Conservation (phyloP, 1,139 yeast genomes). For the Zygosaccharomyces pseudobailii region DNA sequence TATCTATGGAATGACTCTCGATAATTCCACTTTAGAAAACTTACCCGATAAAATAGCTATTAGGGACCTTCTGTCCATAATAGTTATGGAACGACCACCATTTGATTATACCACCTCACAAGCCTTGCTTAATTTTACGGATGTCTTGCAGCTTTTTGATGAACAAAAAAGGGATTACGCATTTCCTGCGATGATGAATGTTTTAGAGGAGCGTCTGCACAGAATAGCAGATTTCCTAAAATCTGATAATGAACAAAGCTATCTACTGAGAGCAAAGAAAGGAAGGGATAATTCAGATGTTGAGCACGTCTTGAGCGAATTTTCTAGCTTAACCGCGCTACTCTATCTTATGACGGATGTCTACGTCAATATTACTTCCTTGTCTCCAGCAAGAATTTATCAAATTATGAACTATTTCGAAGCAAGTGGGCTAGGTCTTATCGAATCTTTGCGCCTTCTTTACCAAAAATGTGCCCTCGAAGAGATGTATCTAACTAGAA, state of each 20-base stretch:
- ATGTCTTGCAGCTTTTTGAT: slow-evolving; percentile 52
- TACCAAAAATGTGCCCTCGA: slow-evolving; percentile 51
- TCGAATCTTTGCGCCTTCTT: slow-evolving; percentile 41
- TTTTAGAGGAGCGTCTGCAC: slow-evolving; percentile 32
- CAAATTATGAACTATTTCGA: slow-evolving; percentile 46
- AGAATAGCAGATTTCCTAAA: slow-evolving; percentile 38
- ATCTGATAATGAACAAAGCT: slow-evolving; percentile 33
- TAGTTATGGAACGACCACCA: slow-evolving; percentile 47
- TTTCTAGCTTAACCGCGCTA: slow-evolving; percentile 40
- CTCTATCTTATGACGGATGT: slow-evolving; percentile 48
- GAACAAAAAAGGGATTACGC: slow-evolving; percentile 53
- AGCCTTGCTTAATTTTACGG: slow-evolving; percentile 49
- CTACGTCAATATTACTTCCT: slow-evolving; percentile 47
- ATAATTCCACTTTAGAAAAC: slow-evolving; percentile 42
- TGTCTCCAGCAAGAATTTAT: slow-evolving; percentile 45
- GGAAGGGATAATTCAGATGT: slow-evolving; percentile 23
- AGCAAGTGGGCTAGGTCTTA: slow-evolving; percentile 35
- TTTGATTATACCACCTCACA: slow-evolving; percentile 56
- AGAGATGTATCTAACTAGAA: slow-evolving; percentile 47
- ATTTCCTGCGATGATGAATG: slow-evolving; percentile 34
- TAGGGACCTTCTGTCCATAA: slow-evolving; percentile 41
- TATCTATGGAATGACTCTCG: slow-evolving; percentile 33
- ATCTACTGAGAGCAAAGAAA: slow-evolving; percentile 34
- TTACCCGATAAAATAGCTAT: slow-evolving; percentile 42
- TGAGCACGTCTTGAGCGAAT: slow-evolving; percentile 31